phyloP scores from a whole-genome alignment of 2,329 filamentous ascomycete species.

The Paecilomyces sp. region DNA sequence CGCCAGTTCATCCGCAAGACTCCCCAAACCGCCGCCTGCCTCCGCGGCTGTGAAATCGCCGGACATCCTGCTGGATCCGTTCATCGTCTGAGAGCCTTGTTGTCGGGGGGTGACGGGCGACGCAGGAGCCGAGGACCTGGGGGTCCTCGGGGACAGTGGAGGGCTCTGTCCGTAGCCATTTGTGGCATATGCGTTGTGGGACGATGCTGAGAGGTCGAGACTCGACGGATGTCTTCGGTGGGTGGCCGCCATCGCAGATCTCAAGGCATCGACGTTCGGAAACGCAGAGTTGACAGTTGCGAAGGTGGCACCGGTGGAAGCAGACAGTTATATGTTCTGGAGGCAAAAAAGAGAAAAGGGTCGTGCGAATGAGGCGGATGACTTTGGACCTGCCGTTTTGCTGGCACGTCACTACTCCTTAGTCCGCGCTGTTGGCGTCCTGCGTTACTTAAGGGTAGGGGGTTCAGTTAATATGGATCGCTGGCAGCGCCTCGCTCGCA shows the following conservation, averaged over 20 bases:
- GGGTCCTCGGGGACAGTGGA: conserved; percentile 25
- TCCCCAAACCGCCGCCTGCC: conserved; percentile 47
- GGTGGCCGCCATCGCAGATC: conserved; percentile 21
- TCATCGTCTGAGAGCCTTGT: conserved; percentile 27
- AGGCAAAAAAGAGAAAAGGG: background rate
- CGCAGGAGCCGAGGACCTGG: conserved; percentile 27
- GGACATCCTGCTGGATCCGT: conserved; percentile 28
- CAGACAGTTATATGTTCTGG: background rate
- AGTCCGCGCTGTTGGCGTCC: background rate
- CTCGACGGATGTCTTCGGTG: conserved; percentile 29
- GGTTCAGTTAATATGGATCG: background rate
- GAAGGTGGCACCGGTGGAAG: background rate
- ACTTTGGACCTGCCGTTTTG: conserved; percentile 1
- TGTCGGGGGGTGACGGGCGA: conserved; percentile 33
- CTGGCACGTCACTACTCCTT: background rate
- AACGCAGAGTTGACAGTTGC: background rate
- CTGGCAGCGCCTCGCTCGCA: background rate
- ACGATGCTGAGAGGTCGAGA: conserved; percentile 29
- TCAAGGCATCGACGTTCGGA: conserved; percentile 17
- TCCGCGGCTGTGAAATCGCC: conserved; percentile 30
- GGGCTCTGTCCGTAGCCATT: conserved; percentile 27
- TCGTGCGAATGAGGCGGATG: background rate
- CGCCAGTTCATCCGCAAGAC: conserved; percentile 57
- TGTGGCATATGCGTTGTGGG: conserved; percentile 20
- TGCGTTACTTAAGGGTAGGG: background rate